Base-by-base conservation (phyloP, 2,329 filamentous ascomycete species). In the Rutstroemia sydowiana region DNA sequence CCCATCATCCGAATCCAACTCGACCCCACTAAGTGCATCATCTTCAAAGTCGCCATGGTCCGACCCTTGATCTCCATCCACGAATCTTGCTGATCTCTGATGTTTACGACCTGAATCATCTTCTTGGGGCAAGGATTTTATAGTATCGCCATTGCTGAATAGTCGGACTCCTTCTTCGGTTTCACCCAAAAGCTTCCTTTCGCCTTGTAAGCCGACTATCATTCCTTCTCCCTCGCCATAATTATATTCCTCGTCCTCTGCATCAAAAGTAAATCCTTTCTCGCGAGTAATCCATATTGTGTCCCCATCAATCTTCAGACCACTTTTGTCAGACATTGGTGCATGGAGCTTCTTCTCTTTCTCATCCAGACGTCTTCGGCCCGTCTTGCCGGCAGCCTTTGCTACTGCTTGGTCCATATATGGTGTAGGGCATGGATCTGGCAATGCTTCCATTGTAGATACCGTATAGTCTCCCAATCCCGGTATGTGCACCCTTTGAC, bases 291-390 rank as follows among this genome's bases (percentile, higher is more conserved):
- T 96, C 73, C 95, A 98, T 34, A 98, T 91, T 7, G 92, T 91
- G 70, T 98, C 93, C 55, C 95, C 95, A 60, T 98, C 93, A 47
- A 98, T 92, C 66, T 97, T 84, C 11, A 98, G 81, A 63, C 93
- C 93, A 59, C 91, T 95, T 31, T 95, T 90, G 70, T 98, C 93
- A 23, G 91, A 95, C 92, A 98, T 97, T 31, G 93, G 95, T 2
- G 93, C 95, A 69, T 96, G 95, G 5, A 98, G 73, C 61, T 95
- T 82, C 72, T 96, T 96, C 66, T 98, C 92, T 71, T 97, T 98
- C 66, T 98, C 93, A 30, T 95, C 93, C 13, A 98, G 72, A 52
- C 91, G 79, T 63, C 85, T 82, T 57, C 90, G 77, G 37, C 84
- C 85, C 31, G 84, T 84, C 69, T 95, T 95, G 3, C 92, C 92